These are phyloP conservation scores for Penicillium arizonense DNA, from an alignment of 495 filamentous ascomycete genomes.

Conservation along the genomic window DNA sequence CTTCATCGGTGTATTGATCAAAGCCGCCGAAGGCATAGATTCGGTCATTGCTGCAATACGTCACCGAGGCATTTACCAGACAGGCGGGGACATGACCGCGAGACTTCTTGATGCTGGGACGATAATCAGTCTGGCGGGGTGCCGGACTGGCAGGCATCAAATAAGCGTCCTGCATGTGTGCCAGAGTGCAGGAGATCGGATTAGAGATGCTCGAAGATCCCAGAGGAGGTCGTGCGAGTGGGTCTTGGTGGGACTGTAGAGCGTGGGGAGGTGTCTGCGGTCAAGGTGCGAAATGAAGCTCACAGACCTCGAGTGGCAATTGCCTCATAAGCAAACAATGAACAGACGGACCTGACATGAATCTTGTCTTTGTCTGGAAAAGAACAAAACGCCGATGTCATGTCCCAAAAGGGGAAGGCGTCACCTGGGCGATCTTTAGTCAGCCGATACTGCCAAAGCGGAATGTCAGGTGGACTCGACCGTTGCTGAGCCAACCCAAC, in stretches of 20 bases:
- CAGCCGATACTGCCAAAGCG: too few species aligned
- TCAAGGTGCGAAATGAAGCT: background rate
- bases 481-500: too few species aligned
- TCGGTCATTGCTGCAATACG: conserved; percentile 90
- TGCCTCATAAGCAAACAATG: background rate
- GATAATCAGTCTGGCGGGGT: conserved; percentile 66
- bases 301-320: conserved; percentile 2
- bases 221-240: conserved; percentile 30
- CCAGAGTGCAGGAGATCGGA: conserved; percentile 25
- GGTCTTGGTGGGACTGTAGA: conserved; percentile 34
- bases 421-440: too few species aligned
- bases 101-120: conserved; percentile 75
- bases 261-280: conserved; percentile 20
- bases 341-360: background rate
- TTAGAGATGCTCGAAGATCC: conserved; percentile 28
- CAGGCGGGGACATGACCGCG: conserved; percentile 89
- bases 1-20: conserved; percentile 97
- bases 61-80: conserved; percentile 95
- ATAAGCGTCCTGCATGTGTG: conserved; percentile 65
- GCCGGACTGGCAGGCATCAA: conserved; percentile 78
- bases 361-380: background rate
- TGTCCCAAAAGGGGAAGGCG: too few species aligned
- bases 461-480: too few species aligned
- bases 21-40: conserved; percentile 99
- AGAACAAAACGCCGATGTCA: too few species aligned